phyloP scores from a whole-genome alignment of 116 monocot species.

The Phalaenopsis hybrid region DNA sequence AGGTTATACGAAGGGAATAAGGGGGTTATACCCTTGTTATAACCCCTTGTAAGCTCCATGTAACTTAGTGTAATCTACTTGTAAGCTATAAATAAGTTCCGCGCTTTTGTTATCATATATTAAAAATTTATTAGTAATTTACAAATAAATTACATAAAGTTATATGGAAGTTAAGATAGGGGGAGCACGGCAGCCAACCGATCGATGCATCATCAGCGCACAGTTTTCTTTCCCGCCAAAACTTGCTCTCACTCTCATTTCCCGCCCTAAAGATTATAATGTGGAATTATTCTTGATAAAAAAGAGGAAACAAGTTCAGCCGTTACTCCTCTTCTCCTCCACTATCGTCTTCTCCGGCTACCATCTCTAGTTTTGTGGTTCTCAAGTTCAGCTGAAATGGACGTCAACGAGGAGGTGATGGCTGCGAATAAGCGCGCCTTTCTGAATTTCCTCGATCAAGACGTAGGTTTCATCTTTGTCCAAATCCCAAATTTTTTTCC shows the following conservation, averaged over 20 bases:
- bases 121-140: no score
- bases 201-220: neutral
- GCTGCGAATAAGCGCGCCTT: slow-evolving; percentile 79
- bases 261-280: slow-evolving; percentile 12
- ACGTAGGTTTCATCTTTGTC: slow-evolving; percentile 30
- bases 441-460: slow-evolving; percentile 79
- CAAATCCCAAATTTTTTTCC: neutral
- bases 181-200: neutral
- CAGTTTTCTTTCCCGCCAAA: slow-evolving; percentile 23
- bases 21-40: no score
- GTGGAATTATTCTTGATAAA: neutral
- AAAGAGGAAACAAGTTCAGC: neutral
- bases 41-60: no score
- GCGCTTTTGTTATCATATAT: no score
- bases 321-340: neutral
- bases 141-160: no score
- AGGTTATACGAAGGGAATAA: no score
- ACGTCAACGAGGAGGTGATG: slow-evolving; percentile 79
- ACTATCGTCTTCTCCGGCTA: neutral
- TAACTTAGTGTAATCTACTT: no score
- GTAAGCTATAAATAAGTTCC: no score
- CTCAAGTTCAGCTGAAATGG: slow-evolving; percentile 36
- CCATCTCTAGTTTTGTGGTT: neutral
- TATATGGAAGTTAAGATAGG: no score
- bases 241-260: neutral